phyloP scores from a whole-genome alignment of 805 yeast species.

The Kodamaea sagamina region DNA sequence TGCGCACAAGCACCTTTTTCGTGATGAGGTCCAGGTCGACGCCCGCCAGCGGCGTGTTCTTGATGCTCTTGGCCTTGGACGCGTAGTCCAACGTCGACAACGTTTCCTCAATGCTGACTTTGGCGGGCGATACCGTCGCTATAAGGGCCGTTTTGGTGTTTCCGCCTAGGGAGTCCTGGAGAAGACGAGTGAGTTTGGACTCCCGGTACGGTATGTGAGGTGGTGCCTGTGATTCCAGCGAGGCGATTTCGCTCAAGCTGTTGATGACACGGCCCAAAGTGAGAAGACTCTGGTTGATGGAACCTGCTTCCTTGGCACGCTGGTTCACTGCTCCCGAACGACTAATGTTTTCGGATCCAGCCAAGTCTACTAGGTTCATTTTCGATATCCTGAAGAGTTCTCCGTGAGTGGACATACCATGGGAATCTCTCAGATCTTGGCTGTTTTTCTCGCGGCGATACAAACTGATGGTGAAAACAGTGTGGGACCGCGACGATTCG shows the following conservation, averaged over 20 bases:
- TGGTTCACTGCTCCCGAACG: constrained; percentile 85
- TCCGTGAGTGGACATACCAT: constrained; percentile 10
- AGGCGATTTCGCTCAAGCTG: constrained; percentile 34
- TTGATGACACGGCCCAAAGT: constrained; percentile 90
- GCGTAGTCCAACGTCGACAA: constrained; percentile 86
- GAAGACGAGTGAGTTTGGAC: constrained; percentile 66
- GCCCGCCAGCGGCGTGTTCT: constrained; percentile 57
- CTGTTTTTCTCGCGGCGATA: constrained; percentile 49
- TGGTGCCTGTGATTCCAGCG: neutral
- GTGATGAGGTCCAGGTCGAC: constrained; percentile 40
- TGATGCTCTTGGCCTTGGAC: constrained; percentile 78
- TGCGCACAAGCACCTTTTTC: constrained; percentile 57
- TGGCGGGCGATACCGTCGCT: constrained; percentile 86
- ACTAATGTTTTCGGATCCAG: constrained; percentile 89
- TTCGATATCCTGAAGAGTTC: constrained; percentile 51
- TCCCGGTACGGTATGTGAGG: constrained; percentile 85
- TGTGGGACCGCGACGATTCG: constrained; percentile 73
- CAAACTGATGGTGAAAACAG: constrained; percentile 67
- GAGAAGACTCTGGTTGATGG: constrained; percentile 83
- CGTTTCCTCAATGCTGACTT: constrained; percentile 76
- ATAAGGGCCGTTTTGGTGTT: constrained; percentile 82
- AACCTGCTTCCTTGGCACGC: constrained; percentile 91
- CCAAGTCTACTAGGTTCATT: constrained; percentile 85
- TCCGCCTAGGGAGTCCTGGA: constrained; percentile 87
- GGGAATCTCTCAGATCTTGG: neutral